Conservation (phyloP, 495 filamentous ascomycete species). For the Penicillium waksmanii region DNA sequence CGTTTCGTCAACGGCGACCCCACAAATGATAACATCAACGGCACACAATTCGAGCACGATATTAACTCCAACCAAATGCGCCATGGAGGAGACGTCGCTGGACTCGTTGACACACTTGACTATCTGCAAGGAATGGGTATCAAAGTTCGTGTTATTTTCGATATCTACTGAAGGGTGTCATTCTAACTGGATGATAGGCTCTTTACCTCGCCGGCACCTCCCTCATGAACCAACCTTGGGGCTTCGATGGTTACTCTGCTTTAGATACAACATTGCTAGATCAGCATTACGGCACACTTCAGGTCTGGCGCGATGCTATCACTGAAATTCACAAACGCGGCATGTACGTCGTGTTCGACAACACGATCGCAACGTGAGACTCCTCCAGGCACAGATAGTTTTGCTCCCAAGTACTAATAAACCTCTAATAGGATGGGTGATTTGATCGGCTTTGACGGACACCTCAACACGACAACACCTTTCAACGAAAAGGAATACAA, state of each 20-base stretch:
- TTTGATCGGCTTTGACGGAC: constrained; percentile 69
- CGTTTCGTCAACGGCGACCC: constrained; percentile 75
- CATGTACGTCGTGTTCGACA: constrained; percentile 75
- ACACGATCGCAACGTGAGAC: constrained; percentile 69
- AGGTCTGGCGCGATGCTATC: constrained; percentile 65
- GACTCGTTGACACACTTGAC: constrained; percentile 66
- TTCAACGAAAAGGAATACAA: constrained; percentile 60
- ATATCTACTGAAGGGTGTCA: not conserved
- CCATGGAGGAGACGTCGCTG: constrained; percentile 70
- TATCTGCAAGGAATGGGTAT: constrained; percentile 77
- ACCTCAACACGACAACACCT: constrained; percentile 64
- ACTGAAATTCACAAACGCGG: constrained; percentile 64
- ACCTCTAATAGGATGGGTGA: constrained; percentile 56
- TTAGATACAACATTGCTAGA: constrained; percentile 72
- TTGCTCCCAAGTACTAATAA: not conserved
- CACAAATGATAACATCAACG: constrained; percentile 70
- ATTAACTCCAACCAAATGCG: constrained; percentile 68
- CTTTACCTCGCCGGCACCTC: constrained; percentile 72
- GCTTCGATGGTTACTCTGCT: constrained; percentile 66
- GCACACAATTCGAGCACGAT: constrained; percentile 70
- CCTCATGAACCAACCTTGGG: constrained; percentile 74
- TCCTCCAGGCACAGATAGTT: not conserved
- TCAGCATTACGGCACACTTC: constrained; percentile 65
- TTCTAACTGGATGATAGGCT: constrained; percentile 37
- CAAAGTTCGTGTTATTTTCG: constrained; percentile 52